Base-by-base conservation (phyloP, 1,284 basidiomycete species). In the Sphaerobolus stellatus region DNA sequence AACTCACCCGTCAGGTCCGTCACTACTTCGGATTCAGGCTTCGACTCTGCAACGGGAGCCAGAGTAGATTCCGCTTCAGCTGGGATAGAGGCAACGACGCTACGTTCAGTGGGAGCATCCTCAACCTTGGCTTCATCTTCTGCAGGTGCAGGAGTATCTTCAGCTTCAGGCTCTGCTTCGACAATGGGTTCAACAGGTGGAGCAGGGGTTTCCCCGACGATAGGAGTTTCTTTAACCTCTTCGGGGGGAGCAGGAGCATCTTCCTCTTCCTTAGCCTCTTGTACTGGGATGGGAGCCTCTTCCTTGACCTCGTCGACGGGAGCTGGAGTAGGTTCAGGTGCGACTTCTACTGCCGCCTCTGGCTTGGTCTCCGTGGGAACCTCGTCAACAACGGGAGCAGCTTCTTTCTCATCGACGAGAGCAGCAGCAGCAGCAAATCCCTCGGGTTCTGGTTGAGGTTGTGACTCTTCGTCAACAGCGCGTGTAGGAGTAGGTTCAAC, bases 201-300 rank as follows among this genome's bases (percentile, higher is more conserved):
- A 29, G 58, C 60, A 52, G 54, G 3, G 46, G 52, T 56, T 28
- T 51, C 54, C 13, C 55, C 9, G n/a, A 29, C 56, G 6, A 47
- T 40, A 36, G 55, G 47, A 16, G n/a, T n/a, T n/a, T 16, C n/a
- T n/a, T 44, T 50, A 20, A 33, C n/a, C 25, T 24, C 27, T 25
- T n/a, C 47, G 22, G 55, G n/a, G 6, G 44, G n/a, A n/a, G 25
- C 22, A 13, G 44, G 14, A 14, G 14, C n/a, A n/a, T n/a, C n/a
- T n/a, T n/a, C n/a, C n/a, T n/a, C n/a, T n/a, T n/a, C n/a, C n/a
- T n/a, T n/a, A n/a, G n/a, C n/a, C n/a, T n/a, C n/a, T n/a, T n/a
- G n/a, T n/a, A n/a, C n/a, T n/a, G n/a, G n/a, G n/a, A n/a, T n/a
- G n/a, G n/a, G n/a, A n/a, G n/a, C n/a, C n/a, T n/a, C n/a, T n/a